Conservation (phyloP, 148 eudicot species). For the Vaccinium darrowii region DNA sequence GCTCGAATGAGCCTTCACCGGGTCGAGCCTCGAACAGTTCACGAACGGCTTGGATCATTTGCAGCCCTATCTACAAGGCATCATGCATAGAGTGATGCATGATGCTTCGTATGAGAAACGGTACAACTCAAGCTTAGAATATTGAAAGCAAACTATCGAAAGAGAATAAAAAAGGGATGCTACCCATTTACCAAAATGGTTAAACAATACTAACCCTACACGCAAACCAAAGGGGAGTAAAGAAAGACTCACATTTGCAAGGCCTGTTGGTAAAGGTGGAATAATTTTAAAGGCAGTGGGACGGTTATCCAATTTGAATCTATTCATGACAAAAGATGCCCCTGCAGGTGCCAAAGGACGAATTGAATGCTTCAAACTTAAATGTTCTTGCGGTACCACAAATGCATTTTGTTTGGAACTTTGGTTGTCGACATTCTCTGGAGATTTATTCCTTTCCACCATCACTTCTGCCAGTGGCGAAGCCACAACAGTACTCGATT, state of each 20-base stretch:
- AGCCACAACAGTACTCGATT: slow-evolving; percentile 29
- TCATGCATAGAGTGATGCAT: background rate
- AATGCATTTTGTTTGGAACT: slow-evolving; percentile 28
- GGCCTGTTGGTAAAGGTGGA: slow-evolving; percentile 66
- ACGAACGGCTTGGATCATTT: too few relatives aligned
- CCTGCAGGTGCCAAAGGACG: slow-evolving; percentile 57
- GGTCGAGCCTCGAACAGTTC: too few relatives aligned
- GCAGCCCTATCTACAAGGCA: background rate
- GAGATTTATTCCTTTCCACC: slow-evolving; percentile 29
- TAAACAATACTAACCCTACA: background rate
- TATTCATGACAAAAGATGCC: slow-evolving; percentile 43
- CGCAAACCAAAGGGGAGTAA: background rate
- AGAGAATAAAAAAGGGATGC: background rate
- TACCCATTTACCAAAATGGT: background rate
- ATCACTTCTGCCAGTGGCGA: slow-evolving; percentile 38
- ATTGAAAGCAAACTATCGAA: background rate
- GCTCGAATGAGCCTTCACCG: too few relatives aligned
- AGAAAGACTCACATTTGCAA: slow-evolving; percentile 63
- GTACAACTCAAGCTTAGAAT: background rate
- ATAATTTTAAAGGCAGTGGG: slow-evolving; percentile 64
- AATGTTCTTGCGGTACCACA: slow-evolving; percentile 35
- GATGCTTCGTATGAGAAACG: slow-evolving; percentile 1
- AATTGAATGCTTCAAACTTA: slow-evolving; percentile 45
- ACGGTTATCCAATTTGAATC: slow-evolving; percentile 88
- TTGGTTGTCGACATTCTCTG: slow-evolving; percentile 32